Percentiles rank a stretch among this genome's conserved stretches.
Evolutionary conservation across 805 yeast genomes (phyloP).

Genomic region (Wickerhamomyces strasburgensis): DNA sequence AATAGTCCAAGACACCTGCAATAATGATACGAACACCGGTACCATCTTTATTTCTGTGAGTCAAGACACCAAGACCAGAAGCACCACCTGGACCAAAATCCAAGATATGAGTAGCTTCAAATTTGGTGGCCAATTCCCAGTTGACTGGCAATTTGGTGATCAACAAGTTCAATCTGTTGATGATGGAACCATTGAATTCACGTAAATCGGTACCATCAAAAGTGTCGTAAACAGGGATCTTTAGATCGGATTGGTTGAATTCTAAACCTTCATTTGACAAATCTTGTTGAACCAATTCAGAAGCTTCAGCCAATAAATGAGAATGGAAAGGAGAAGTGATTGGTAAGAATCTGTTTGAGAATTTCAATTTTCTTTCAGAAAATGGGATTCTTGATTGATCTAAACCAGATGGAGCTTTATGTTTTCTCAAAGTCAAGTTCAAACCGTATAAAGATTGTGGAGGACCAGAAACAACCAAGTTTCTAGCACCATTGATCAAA

Average conservation of each 20-base stretch:
- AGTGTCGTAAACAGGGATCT: slow-evolving; percentile 90
- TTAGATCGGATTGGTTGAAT: slow-evolving; percentile 50
- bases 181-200: slow-evolving; percentile 45
- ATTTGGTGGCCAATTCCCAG: slow-evolving; percentile 89
- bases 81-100: slow-evolving; percentile 99
- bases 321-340: slow-evolving; percentile 97
- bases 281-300: slow-evolving; percentile 60
- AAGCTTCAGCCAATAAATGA: slow-evolving; percentile 71
- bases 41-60: slow-evolving; percentile 98
- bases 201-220: slow-evolving; percentile 78
- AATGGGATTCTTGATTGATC: slow-evolving; percentile 94
- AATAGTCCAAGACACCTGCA: slow-evolving; percentile 82
- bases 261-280: slow-evolving; percentile 52
- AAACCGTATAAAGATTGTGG: slow-evolving; percentile 97
- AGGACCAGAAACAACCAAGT: slow-evolving; percentile 94
- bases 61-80: slow-evolving; percentile 91
- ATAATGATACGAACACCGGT: slow-evolving; percentile 93
- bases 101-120: slow-evolving; percentile 78
- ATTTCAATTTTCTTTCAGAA: slow-evolving; percentile 90
- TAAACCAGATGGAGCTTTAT: slow-evolving; percentile 89
- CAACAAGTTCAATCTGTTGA: slow-evolving; percentile 69
- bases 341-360: slow-evolving; percentile 91
- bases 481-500: slow-evolving; percentile 91
- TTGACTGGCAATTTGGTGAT: slow-evolving; percentile 86
- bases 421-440: slow-evolving; percentile 85